Percentiles rank a stretch among this genome's conserved stretches.
Conservation (phyloP, 2,329 filamentous ascomycete genomes). For the Diaporthe citrichinensis region DNA sequence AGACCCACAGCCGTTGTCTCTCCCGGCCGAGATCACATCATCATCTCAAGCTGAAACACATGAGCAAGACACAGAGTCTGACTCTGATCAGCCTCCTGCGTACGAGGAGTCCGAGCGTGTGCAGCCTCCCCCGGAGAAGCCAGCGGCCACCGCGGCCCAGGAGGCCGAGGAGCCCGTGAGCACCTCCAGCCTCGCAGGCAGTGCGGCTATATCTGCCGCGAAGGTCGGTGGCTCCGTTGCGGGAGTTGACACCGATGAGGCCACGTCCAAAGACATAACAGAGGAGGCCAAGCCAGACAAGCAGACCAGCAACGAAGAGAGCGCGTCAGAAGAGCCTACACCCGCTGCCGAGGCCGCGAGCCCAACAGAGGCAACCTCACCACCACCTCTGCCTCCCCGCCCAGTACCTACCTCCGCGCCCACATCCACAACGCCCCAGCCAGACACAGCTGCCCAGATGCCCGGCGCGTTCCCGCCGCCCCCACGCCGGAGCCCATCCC, state of each 20-base stretch:
- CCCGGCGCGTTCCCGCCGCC: conserved; percentile 37
- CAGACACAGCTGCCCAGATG: conserved; percentile 35
- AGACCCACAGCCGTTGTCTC: not conserved
- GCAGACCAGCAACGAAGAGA: not conserved
- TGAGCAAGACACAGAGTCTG: not conserved
- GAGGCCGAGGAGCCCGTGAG: not conserved
- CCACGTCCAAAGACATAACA: not conserved
- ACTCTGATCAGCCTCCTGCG: conserved; percentile 31
- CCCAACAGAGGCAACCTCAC: not conserved
- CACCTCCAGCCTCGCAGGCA: not conserved
- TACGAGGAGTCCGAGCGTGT: conserved; percentile 35
- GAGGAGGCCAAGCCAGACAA: not conserved
- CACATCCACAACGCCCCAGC: conserved; percentile 13
- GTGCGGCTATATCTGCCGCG: conserved; percentile 12
- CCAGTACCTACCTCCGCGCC: not conserved
- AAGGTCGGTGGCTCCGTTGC: not conserved
- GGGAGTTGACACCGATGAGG: conserved; percentile 3
- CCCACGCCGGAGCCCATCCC: conserved; percentile 5
- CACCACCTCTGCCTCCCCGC: conserved; percentile 35
- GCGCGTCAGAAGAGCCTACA: not conserved
- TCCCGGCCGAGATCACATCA: not conserved
- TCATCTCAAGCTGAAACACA: not conserved
- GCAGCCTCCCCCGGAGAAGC: conserved; percentile 38
- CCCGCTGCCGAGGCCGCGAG: not conserved
- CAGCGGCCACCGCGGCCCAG: not conserved